A percentile compares a stretch with the other conserved stretches of the same genome.
Conservation (phyloP, 768 basidiomycete genomes). For the Agaricus bisporus region DNA sequence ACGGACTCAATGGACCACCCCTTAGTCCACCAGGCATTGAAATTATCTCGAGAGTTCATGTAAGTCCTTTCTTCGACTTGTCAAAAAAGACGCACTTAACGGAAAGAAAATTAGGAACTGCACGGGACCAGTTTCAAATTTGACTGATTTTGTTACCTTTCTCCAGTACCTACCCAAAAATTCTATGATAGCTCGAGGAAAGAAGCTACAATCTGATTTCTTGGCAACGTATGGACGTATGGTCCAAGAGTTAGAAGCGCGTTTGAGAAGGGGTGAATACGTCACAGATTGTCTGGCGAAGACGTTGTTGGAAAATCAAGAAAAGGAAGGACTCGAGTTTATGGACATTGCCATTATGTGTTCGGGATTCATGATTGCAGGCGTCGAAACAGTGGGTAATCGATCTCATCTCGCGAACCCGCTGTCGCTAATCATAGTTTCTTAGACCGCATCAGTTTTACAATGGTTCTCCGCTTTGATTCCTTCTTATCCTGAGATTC, state of each 20-base stretch:
- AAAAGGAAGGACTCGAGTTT: constrained; percentile 29
- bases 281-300: constrained; percentile 40
- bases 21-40: constrained; percentile 28
- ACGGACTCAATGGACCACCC: constrained; percentile 32
- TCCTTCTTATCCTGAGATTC: constrained; percentile 14
- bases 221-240: constrained; percentile 33
- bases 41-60: constrained; percentile 40
- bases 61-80: constrained; percentile 15
- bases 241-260: constrained; percentile 29
- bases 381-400: constrained; percentile 33
- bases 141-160: constrained; percentile 36
- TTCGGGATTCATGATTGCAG: constrained; percentile 38
- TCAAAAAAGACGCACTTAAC: neutral
- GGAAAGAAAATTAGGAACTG: constrained; percentile 23
- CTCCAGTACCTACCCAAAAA: constrained; percentile 33
- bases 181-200: constrained; percentile 29
- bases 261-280: constrained; percentile 27
- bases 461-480: constrained; percentile 31
- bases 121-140: constrained; percentile 38
- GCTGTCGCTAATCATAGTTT: too few species aligned
- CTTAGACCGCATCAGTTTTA: constrained; percentile 30
- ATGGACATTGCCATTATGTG: constrained; percentile 35
- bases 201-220: constrained; percentile 31
- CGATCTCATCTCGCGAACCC: too few species aligned
- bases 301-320: constrained; percentile 25